Evolutionary conservation across 345 rosid species (phyloP), one percentile per base, ranked within the genome.

Genomic region (Acer negundo): DNA sequence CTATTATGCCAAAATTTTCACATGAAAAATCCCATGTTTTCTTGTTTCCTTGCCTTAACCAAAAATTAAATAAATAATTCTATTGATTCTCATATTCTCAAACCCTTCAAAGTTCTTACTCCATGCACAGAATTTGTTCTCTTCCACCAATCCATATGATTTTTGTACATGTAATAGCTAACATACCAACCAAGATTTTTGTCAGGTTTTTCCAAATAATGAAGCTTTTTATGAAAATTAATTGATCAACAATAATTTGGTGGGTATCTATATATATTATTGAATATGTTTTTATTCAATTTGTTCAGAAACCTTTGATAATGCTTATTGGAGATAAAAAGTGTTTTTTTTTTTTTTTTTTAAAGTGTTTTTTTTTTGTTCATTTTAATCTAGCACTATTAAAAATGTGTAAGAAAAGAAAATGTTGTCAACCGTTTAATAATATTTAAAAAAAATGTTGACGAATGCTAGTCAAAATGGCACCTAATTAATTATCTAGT

Each of bases 11-110:
- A 70, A 46, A 40, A 59, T 31, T 65, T 64, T 65, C 44, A 26
- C 72, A n/a, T 40, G 19, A 62, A 19, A 46, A 15, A 67, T 63
- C 78, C 73, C 83, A 83, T 77, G 63, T 74, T 74, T 20, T 74
- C 71, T 40, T 83, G 83, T 74, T 74, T 76, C 71, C 63, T 4
- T 40, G 49, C 49, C 26, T 59, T 10, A 20, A n/a, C 63, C 23
- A n/a, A 59, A 59, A 20, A 46, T 4, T 35, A 35, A 35, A 35
- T 35, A 15, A 3, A 53, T 5, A 16, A 53, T 16, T 10, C 12
- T 10, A 74, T 1, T n/a, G 26, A 19, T 63, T 47, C 2, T 15
- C 2, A 10, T 7, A 47, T 22, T 22, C 47, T 40, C 28, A 15
- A 44, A 55, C n/a, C 55, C 38, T 62, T 65, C 51, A 10, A 51